Evolutionary conservation across 805 yeast species (phyloP), one percentile per base, ranked within the genome.

Genomic region (Tanozyma kutaoensis): DNA sequence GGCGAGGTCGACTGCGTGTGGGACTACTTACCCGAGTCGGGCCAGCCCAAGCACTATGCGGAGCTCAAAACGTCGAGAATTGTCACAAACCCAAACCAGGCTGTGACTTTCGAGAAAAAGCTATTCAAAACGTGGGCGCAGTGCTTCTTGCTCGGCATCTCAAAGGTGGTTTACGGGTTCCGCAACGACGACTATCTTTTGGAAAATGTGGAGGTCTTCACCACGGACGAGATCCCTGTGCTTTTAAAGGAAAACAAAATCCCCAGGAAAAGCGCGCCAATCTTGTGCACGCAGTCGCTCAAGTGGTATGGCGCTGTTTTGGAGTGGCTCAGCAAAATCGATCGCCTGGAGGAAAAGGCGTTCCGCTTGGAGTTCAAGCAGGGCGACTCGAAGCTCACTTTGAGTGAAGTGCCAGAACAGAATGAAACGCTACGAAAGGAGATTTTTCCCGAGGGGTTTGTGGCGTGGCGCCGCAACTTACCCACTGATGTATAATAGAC

Each of bases 1-100:
- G 95, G 95, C 2, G 97, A 91, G 53, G 81, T 88, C 13, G 97
- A 88, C 50, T 78, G 95, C 47, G 76, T 78, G 8, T 78, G 76
- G 66, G 95, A 85, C 47, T 82, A 70, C 41, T 68, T 74, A 36
- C 84, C 86, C 3, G 16, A 8, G 15, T 33, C 29, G 4, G 42
- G 29, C n/a, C 70, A 69, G 33, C 66, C 73, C 14, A 48, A 63
- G 4, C 93, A 82, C 49, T 91, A 91, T 46, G 76, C 76, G 6
- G 96, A 91, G 48, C 58, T 91, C 36, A 88, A 86, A 44, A 81
- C 95, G 2, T 55, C 77, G 2, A 57, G 66, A 24, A 56, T 63
- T 5, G 61, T 88, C 0, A 59, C 56, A 14, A 58, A 67, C 12
- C 69, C 72, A 4, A 59, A 64, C 11, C 76, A 76, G 21, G 72